Evolutionary conservation across 768 basidiomycete species (phyloP), one percentile per base, ranked within the genome.

Genomic region (Phanerodontia chrysosporium): DNA sequence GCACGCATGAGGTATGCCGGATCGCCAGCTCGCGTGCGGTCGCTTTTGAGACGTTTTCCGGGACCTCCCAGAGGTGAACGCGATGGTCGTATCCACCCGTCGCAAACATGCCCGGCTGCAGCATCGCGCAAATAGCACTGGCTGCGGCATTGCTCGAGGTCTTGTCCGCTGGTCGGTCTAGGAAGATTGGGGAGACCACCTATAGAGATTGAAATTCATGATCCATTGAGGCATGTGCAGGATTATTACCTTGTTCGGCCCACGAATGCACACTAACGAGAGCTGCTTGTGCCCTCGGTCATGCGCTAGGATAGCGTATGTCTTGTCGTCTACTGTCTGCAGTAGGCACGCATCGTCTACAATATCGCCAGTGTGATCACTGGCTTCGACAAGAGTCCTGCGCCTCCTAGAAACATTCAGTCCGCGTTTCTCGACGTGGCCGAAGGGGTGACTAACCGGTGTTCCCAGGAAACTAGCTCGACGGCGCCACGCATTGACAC

Each of bases 61-160:
- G 51, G 1, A 62, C 18, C 16, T 73, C 69, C 82, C 82, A 82
- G 6, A 81, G 64, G 57, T 80, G 80, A 18, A 83, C 73, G 36
- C 63, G 55, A 55, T 80, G 80, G 65, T 82, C 80, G 49, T 79
- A 74, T 5, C 81, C 80, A 25, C 80, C 82, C 9, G 73, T 82
- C 2, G 73, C 79, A 65, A 83, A 82, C 67, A 71, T 67, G 36
- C 69, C 64, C 13, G 76, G 73, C 32, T 75, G 76, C 65, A 71
- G 66, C 70, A 81, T 68, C 14, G 76, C 42, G n/a, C 76, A 66
- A 12, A 81, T 62, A 18, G 76, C 74, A 52, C 78, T 80, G 27
- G 75, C 72, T 2, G 80, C 81, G 14, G 68, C 64, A 60, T 71
- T 78, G 62, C 72, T 80, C 7, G 51, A 24, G 9, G 8, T 63